Percentiles rank a stretch among this genome's conserved stretches.
These are phyloP conservation scores for Kwoniella heveanensis DNA, from an alignment of 768 basidiomycete species.

Conservation along the genomic window DNA sequence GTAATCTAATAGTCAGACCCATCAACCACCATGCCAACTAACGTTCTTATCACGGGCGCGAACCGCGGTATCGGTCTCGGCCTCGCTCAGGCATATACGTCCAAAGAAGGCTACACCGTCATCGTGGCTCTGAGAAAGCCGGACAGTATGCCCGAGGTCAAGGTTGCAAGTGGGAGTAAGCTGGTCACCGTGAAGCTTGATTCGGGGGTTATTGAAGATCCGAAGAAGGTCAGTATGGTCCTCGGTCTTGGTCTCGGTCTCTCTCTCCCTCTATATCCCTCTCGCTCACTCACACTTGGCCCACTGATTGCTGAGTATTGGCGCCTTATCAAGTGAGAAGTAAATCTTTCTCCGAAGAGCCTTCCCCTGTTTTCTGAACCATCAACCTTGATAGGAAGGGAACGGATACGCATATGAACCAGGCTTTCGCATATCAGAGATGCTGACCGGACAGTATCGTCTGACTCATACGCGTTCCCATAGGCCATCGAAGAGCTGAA, in stretches of 20 bases:
- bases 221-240: constrained; percentile 23
- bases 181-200: constrained; percentile 23
- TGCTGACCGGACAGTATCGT: neutral
- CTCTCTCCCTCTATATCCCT: too few species aligned
- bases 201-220: constrained; percentile 8
- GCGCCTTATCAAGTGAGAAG: too few species aligned
- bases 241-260: too few species aligned
- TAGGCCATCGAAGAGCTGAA: constrained; percentile 27
- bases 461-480: neutral
- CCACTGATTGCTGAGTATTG: too few species aligned
- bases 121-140: constrained; percentile 19
- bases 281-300: too few species aligned
- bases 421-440: too few species aligned
- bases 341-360: too few species aligned
- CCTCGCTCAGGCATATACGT: constrained; percentile 23
- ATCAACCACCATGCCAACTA: neutral
- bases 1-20: neutral
- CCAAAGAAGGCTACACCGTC: constrained; percentile 13
- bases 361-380: too few species aligned
- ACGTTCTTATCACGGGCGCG: constrained; percentile 29
- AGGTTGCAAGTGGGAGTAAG: constrained; percentile 10
- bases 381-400: too few species aligned
- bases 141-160: constrained; percentile 14
- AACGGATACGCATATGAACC: too few species aligned
- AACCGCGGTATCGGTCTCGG: constrained; percentile 33